These are phyloP conservation scores for Helianthus tuberosus DNA, from an alignment of 129 eudicot species.

Conservation along the genomic window DNA sequence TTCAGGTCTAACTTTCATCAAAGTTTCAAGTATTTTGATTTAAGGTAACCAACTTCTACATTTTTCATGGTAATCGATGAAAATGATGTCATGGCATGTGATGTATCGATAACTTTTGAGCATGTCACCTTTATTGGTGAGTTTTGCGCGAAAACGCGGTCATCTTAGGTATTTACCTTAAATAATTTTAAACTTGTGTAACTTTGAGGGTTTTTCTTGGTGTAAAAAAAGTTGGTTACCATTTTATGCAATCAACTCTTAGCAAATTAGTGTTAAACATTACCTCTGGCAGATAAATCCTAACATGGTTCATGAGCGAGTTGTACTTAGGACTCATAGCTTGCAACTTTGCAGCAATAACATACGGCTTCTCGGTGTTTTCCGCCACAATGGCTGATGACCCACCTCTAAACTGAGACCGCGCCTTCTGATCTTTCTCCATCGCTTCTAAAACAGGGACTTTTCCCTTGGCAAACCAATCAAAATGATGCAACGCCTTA, in stretches of 20 bases:
- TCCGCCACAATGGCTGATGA: constrained; percentile 81
- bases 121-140: no score
- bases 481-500: constrained; percentile 86
- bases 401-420: constrained; percentile 87
- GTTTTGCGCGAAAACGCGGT: no score
- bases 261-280: constrained; percentile 13
- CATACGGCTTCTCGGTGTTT: constrained; percentile 73
- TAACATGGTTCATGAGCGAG: constrained; percentile 85
- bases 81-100: no score
- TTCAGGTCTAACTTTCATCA: no score
- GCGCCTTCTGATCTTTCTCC: constrained; percentile 90
- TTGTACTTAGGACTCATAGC: constrained; percentile 88
- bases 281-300: constrained; percentile 94
- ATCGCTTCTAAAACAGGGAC: constrained; percentile 91
- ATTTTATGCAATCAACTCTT: constrained; percentile 9
- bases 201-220: no score
- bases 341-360: constrained; percentile 87
- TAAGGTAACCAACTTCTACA: no score
- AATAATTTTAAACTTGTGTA: no score
- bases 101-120: no score
- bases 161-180: no score
- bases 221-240: neutral
- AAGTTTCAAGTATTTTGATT: no score
- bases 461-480: constrained; percentile 92
- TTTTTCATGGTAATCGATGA: no score